Percentiles rank a stretch among this genome's conserved stretches.
Conservation (phyloP, 225 moss, liverwort and hornwort genomes). For the Takakia lepidozioides region DNA sequence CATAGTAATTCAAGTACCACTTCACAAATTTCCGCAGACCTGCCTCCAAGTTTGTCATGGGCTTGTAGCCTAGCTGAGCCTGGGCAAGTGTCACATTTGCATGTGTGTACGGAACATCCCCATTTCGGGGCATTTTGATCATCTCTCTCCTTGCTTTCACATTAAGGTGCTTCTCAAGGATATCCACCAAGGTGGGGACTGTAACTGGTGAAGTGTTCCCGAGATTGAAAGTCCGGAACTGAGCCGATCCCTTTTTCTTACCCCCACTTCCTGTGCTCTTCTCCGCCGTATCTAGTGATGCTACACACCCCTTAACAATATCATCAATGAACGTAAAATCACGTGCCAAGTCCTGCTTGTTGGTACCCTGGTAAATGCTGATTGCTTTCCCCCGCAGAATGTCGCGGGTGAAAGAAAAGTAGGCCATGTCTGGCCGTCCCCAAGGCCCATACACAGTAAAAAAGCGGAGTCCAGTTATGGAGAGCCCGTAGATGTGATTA, state of each 20-base stretch:
- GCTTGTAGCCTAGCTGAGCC: slow-evolving; percentile 41
- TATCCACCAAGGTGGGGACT: slow-evolving; percentile 43
- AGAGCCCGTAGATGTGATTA: slow-evolving; percentile 58
- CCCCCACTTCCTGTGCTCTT: slow-evolving; percentile 61
- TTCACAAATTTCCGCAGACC: slow-evolving; percentile 53
- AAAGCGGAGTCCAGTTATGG: slow-evolving; percentile 58
- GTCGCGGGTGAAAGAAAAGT: slow-evolving; percentile 54
- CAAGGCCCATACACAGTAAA: slow-evolving; percentile 62
- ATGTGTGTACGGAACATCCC: slow-evolving; percentile 55
- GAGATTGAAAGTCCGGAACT: slow-evolving; percentile 47
- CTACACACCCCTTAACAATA: slow-evolving; percentile 57
- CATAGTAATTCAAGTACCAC: slow-evolving; percentile 55
- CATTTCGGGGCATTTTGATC: slow-evolving; percentile 60
- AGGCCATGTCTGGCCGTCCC: slow-evolving; percentile 63
- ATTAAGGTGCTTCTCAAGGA: slow-evolving; percentile 51
- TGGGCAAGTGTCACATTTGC: slow-evolving; percentile 53
- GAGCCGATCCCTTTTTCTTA: slow-evolving; percentile 43
- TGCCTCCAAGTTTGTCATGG: slow-evolving; percentile 43
- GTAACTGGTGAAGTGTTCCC: slow-evolving; percentile 60
- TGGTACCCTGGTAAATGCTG: slow-evolving; percentile 47
- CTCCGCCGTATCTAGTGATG: slow-evolving; percentile 47
- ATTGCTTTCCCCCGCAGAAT: slow-evolving; percentile 48
- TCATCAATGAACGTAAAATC: slow-evolving; percentile 59
- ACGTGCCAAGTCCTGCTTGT: slow-evolving; percentile 49
- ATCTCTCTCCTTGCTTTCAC: slow-evolving; percentile 48